A percentile compares a stretch with the other conserved stretches of the same genome.
Conservation (phyloP, 352 stramenopile species). For the Thalassiosira mediterranea region DNA sequence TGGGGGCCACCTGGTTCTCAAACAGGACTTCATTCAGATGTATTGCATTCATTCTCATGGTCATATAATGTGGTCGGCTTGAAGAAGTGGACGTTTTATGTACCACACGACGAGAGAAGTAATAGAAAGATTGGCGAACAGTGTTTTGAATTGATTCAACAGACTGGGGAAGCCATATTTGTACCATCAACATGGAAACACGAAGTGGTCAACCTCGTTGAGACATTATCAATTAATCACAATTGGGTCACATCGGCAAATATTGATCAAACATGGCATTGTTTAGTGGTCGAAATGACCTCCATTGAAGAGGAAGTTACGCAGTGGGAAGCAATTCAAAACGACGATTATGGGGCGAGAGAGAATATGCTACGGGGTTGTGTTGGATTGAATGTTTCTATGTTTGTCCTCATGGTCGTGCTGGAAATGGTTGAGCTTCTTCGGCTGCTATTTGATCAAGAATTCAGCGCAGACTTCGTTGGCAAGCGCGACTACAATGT, state of each 20-base stretch:
- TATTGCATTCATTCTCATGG: conserved; percentile 96
- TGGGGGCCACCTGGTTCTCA: conserved; percentile 89
- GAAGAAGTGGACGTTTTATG: conserved; percentile 91
- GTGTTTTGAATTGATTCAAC: conserved; percentile 74
- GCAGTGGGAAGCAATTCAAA: conserved; percentile 42
- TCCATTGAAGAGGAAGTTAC: conserved; percentile 65
- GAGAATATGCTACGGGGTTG: conserved; percentile 80
- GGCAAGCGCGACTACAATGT: neutral
- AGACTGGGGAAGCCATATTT: conserved; percentile 89
- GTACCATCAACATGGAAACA: conserved; percentile 96
- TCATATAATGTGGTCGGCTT: conserved; percentile 93
- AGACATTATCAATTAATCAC: conserved; percentile 96
- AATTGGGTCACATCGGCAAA: conserved; percentile 92
- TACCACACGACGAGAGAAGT: conserved; percentile 9
- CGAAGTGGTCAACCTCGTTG: conserved; percentile 90
- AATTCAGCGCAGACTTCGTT: neutral
- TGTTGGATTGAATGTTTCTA: conserved; percentile 68
- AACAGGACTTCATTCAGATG: conserved; percentile 94
- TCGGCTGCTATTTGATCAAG: neutral
- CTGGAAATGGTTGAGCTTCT: conserved; percentile 31
- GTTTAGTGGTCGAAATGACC: conserved; percentile 61
- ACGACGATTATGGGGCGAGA: conserved; percentile 52
- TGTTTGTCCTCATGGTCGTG: conserved; percentile 40
- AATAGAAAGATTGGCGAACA: neutral
- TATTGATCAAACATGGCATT: conserved; percentile 60